phyloP scores from a whole-genome alignment of 2,329 filamentous ascomycete genomes.

The Teratosphaeria pseudoeucalypti region DNA sequence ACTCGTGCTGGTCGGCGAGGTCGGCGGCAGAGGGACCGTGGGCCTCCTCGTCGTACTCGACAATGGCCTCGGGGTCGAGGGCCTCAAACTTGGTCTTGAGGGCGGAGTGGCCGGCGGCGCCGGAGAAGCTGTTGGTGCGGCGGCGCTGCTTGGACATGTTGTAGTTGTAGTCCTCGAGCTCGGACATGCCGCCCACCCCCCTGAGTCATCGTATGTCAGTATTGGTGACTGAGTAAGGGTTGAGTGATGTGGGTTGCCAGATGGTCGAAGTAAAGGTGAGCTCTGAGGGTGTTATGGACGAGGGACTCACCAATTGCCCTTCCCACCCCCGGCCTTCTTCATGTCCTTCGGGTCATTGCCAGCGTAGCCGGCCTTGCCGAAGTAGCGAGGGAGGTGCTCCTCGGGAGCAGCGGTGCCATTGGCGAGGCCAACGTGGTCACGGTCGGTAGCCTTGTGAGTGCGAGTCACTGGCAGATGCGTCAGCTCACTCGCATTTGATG shows the following conservation, averaged over 20 bases:
- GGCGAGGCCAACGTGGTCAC: slow-evolving; percentile 71
- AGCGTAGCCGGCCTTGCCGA: slow-evolving; percentile 73
- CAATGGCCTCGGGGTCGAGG: slow-evolving; percentile 79
- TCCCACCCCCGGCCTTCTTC: slow-evolving; percentile 92
- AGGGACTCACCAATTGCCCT: slow-evolving; percentile 75
- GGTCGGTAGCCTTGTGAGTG: slow-evolving; percentile 90
- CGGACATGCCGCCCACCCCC: slow-evolving; percentile 67
- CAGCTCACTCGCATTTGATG: background rate
- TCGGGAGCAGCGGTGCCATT: slow-evolving; percentile 60
- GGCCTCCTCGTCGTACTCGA: slow-evolving; percentile 62
- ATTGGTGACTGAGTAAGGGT: background rate
- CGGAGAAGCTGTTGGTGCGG: slow-evolving; percentile 80
- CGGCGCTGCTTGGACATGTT: slow-evolving; percentile 77
- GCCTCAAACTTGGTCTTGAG: slow-evolving; percentile 97
- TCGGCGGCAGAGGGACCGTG: slow-evolving; percentile 58
- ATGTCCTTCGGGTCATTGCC: slow-evolving; percentile 82
- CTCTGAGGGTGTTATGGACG: background rate
- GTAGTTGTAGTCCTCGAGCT: slow-evolving; percentile 74
- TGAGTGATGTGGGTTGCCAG: background rate
- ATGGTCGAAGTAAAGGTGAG: background rate
- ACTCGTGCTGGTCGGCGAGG: slow-evolving; percentile 22
- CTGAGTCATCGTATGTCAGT: slow-evolving; percentile 37
- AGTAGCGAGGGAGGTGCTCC: slow-evolving; percentile 80
- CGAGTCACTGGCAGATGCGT: slow-evolving; percentile 65
- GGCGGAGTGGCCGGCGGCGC: slow-evolving; percentile 58